phyloP scores from a whole-genome alignment of 306 rosid species.

The Quercus robur region DNA sequence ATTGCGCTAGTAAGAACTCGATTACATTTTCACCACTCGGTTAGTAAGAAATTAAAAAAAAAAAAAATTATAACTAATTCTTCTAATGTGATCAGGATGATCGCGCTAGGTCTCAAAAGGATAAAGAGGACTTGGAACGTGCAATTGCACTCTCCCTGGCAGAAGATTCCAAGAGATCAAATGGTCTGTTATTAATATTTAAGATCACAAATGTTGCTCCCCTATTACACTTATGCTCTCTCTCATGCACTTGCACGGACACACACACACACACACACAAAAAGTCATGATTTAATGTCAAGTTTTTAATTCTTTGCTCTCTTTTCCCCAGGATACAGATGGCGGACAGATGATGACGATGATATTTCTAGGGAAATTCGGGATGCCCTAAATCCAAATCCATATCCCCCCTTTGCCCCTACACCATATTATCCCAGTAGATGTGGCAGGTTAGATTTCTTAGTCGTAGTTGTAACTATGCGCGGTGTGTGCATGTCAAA shows the following conservation, averaged over 20 bases:
- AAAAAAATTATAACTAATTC: background rate
- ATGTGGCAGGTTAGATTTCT: slow-evolving; percentile 39
- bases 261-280: background rate
- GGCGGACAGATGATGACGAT: slow-evolving; percentile 44
- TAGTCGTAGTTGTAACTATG: slow-evolving; percentile 5
- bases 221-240: background rate
- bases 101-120: slow-evolving; percentile 65
- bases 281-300: slow-evolving; percentile 1
- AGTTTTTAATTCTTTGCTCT: slow-evolving; percentile 5
- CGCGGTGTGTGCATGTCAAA: slow-evolving; percentile 4
- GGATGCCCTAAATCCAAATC: slow-evolving; percentile 40
- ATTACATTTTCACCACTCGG: background rate
- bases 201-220: background rate
- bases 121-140: slow-evolving; percentile 70
- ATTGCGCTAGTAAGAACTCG: too few relatives aligned
- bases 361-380: slow-evolving; percentile 47
- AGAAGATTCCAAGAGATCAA: slow-evolving; percentile 68
- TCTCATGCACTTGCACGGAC: background rate
- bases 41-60: background rate
- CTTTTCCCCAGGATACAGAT: slow-evolving; percentile 46
- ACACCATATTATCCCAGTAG: slow-evolving; percentile 45
- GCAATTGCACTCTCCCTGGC: slow-evolving; percentile 64
- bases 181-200: slow-evolving; percentile 36
- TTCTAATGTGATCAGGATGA: slow-evolving; percentile 56
- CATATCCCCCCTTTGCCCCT: slow-evolving; percentile 52